Base-by-base conservation (phyloP, 176 grass and related monocot species). In the Puya raimondii region DNA sequence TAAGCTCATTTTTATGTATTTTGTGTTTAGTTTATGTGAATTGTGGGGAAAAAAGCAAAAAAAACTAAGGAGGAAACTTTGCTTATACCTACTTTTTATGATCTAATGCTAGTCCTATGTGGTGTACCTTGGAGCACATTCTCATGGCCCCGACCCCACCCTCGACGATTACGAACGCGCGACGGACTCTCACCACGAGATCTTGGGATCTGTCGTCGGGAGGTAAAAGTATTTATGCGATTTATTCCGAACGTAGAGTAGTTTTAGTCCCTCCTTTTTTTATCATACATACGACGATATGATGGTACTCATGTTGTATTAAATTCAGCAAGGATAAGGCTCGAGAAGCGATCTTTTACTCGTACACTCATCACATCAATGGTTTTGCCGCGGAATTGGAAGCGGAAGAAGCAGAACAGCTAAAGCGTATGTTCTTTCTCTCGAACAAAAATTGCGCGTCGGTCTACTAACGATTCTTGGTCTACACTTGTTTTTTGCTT, bases 341-440 rank as follows among this genome's bases (percentile, higher is more conserved):
- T 88, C 54, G 85, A 89, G 61, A 79, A 48, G 17, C 1, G 23
- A 23, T 23, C 23, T 23, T 23, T 23, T 23, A 23, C 23, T 23
- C 23, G 23, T 94, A 94, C 70, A 67, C 75, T 50, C 72, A 66
- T 10, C 23, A 74, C 20, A 86, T 94, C 69, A 82, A 78, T 56
- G 91, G 91, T 50, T 94, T 94, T 20, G 86, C 86, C 0, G 91
- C 86, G 7, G 89, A 89, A 63, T 78, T 94, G 68, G 80, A 68
- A 70, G 53, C 84, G 78, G 65, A 77, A 9, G 80, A 94, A 66
- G 86, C 83, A 72, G 77, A 64, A 25, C 13, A 48, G 68, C 53
- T 56, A n/a, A 56, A 56, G 15, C 13, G 4, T 56, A 4, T 56
- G 10, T 53, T 53, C 14, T 14, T 5, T 53, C 51, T 56, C 53